Evolutionary conservation across 1,284 basidiomycete genomes (phyloP).

Genomic region (Cutaneotrichosporon arboriforme): DNA sequence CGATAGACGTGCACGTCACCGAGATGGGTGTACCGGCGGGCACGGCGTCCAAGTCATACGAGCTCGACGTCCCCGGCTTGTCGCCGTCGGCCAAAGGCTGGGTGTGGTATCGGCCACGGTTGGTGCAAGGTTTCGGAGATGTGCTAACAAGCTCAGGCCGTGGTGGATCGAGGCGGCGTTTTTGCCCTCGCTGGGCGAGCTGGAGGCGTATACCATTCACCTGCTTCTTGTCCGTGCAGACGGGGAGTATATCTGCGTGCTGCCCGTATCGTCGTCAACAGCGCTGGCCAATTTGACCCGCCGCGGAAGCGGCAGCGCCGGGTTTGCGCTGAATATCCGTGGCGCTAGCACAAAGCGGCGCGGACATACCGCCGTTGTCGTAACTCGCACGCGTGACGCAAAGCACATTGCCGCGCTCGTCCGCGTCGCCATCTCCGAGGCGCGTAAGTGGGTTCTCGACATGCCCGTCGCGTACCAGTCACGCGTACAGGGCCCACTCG

Average conservation of each 20-base stretch:
- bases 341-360: not conserved
- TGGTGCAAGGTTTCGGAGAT: not conserved
- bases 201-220: conserved; percentile 4
- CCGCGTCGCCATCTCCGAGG: not conserved
- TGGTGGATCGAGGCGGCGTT: conserved; percentile 11
- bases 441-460: not conserved
- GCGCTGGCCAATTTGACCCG: not conserved
- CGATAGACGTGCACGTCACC: not conserved
- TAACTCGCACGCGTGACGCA: not conserved
- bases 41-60: not conserved
- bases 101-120: conserved; percentile 10
- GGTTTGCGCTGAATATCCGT: not conserved
- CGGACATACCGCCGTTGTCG: not conserved
- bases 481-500: conserved; percentile 1
- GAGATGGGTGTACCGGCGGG: not conserved
- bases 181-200: not conserved
- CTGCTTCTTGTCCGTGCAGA: conserved; percentile 1
- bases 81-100: not conserved
- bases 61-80: not conserved
- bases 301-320: not conserved
- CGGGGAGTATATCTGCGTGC: conserved; percentile 2
- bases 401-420: not conserved
- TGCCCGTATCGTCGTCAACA: conserved; percentile 6
- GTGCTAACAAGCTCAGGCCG: conserved; percentile 3
- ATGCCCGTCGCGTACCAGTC: not conserved